Base-by-base conservation (phyloP, 2,329 filamentous ascomycete genomes). In the Nectriaceae sp. region DNA sequence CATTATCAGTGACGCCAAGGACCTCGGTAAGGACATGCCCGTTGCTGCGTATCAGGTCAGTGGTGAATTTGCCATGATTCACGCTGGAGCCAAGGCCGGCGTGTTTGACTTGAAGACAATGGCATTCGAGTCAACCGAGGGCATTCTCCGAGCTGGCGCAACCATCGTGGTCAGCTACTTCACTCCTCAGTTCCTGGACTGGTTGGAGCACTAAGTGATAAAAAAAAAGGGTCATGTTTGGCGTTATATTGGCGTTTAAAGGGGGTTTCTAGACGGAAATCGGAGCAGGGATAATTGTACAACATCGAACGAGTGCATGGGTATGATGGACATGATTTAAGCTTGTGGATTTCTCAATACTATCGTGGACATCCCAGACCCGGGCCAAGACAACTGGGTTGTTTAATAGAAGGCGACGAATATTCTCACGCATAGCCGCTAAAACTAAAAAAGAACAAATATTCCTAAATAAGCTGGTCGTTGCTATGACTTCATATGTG, bases 11-110 rank as follows among this genome's bases (percentile, higher is more conserved):
- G 94, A 99, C 66, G 94, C 94, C 44, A 97, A 96, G 76, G 91
- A 97, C 45, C 81, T 97, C 45, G 93, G 90, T 50, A 88, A 86
- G 66, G 91, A 97, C 69, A 79, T 97, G 70, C 94, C 94, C 2
- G 81, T 99, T 29, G 93, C 94, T 2, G 93, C 94, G 19, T 99
- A 99, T 70, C 94, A 99, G 70, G 94, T 99, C 50, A 94, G 89
- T 63, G 94, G 94, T 59, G 94, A 99, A 75, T 99, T 87, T 66
- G 92, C 94, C 56, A 97, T 97, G 94, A 94, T 99, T 44, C 90
- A 97, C 65, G 94, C 94, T 0, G 94, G 83, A 18, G 94, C 94
- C 41, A 96, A 96, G 70, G 93, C 94, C 2, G 94, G 94, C 4
- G 94, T 99, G 3, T 99, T 97, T 65, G 93, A 97, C 67, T 75